Conservation (phyloP, 108 stramenopile species). For the Aureococcus anophagefferens region DNA sequence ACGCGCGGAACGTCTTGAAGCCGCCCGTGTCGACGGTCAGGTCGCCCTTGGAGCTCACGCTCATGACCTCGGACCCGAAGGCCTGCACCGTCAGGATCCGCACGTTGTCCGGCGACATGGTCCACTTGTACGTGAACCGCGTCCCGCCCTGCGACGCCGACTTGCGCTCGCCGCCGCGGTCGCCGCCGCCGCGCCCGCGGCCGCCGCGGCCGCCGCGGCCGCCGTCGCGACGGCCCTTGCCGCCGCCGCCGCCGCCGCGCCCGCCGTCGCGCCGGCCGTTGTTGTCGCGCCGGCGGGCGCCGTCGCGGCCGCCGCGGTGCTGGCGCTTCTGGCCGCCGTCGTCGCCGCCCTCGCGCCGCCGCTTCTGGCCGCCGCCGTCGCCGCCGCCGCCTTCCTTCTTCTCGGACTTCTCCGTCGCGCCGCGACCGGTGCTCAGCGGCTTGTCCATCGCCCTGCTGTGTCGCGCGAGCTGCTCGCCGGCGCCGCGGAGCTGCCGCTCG, state of each 20-base stretch:
- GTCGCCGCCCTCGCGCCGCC: not conserved
- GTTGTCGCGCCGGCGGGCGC: no score
- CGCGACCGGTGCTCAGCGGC: not conserved
- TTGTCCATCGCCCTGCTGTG: no score
- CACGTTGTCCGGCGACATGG: not conserved
- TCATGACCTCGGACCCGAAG: not conserved
- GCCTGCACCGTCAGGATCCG: not conserved
- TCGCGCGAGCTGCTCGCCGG: no score
- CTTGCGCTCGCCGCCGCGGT: no score
- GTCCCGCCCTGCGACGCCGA: not conserved
- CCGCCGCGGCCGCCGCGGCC: no score
- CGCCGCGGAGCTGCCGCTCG: no score
- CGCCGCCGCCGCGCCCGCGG: no score
- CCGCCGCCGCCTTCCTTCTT: not conserved
- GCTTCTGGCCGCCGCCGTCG: not conserved
- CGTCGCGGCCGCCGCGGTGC: not conserved
- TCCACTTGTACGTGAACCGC: not conserved
- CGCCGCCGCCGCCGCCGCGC: no score
- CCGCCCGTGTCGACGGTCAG: not conserved
- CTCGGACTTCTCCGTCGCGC: not conserved
- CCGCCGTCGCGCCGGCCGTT: not conserved
- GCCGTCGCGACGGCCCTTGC: no score
- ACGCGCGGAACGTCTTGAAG: not conserved
- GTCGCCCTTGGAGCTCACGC: not conserved
- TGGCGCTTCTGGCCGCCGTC: not conserved